Base-by-base conservation (phyloP, 805 yeast genomes). In the Myxozyma lipomycoides region DNA sequence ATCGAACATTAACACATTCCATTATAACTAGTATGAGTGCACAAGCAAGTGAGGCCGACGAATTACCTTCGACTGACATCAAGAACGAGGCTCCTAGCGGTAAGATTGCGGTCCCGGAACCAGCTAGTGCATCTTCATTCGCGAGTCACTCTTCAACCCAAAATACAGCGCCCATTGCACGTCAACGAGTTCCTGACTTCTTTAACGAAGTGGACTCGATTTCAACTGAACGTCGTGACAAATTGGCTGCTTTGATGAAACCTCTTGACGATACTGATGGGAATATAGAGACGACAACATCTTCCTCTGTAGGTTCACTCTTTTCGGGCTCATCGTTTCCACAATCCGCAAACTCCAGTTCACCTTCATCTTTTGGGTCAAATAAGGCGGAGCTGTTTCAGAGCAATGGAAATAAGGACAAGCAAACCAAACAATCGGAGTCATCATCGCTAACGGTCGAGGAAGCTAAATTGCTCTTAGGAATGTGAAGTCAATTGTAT, bases 381-480 rank as follows among this genome's bases (percentile, higher is more conserved):
- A 21, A 18, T 35, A 7, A 40, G 35, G 10, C 6, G 6, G 35
- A 40, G n/a, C 4, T 15, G 34, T 9, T 24, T 19, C 17, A 28
- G 39, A 18, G 39, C 7, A 17, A 23, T 26, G 12, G 32, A 22
- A 3, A 35, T 15, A 12, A 12, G 7, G 12, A 12, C 32, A 28
- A 28, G 32, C 7, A 7, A 12, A 9, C 32, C 12, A 28, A 28
- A 28, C 32, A 7, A 9, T 28, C 32, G 7, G 32, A 28, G 3
- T 22, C 43, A 18, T 43, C 44, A 15, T 40, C 51, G 39, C 43
- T 53, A 10, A 30, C 54, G 12, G 47, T 43, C 6, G 58, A 53
- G 19, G 58, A 53, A 21, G 55, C 58, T 6, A 53, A 53, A 34
- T 43, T 48, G 40, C 28, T 50, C 5, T 42, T 53, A 1, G 57